These are phyloP conservation scores for Mucor indicus DNA, from an alignment of 371 early-diverging fungal species.

Conservation along the genomic window DNA sequence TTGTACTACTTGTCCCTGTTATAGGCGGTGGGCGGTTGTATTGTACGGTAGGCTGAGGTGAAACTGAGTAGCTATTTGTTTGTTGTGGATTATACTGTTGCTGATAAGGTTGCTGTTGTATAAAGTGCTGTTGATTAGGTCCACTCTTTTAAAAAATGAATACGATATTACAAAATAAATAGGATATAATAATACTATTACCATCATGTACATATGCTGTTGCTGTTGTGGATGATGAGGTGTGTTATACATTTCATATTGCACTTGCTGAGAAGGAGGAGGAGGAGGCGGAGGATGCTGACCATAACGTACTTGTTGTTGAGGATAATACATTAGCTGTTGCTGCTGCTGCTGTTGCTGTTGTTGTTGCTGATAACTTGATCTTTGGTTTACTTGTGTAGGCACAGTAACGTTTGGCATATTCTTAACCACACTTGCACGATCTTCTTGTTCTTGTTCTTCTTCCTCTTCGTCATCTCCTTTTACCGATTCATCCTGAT, in stretches of 20 bases:
- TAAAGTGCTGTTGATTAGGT: slow-evolving; percentile 6
- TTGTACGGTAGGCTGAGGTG: slow-evolving; percentile 13
- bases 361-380: background rate
- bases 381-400: background rate
- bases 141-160: too few species aligned
- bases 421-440: slow-evolving; percentile 3
- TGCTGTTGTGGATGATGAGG: slow-evolving; percentile 2
- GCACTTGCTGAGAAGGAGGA: slow-evolving; percentile 17
- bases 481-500: slow-evolving; percentile 11
- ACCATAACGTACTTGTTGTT: too few species aligned
- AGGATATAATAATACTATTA: slow-evolving; percentile 13
- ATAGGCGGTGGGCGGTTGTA: slow-evolving; percentile 14
- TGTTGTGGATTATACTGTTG: too few species aligned
- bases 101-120: slow-evolving; percentile 2
- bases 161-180: too few species aligned
- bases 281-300: too few species aligned
- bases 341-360: slow-evolving; percentile 1
- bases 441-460: slow-evolving; percentile 4
- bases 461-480: background rate
- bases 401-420: slow-evolving; percentile 11
- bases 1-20: too few species aligned
- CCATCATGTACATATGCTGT: slow-evolving; percentile 10
- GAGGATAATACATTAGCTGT: slow-evolving; percentile 1
- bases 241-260: slow-evolving; percentile 38
- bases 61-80: slow-evolving; percentile 5